Evolutionary conservation across 2,329 filamentous ascomycete genomes (phyloP).

Genomic region (Xylaria sp.): DNA sequence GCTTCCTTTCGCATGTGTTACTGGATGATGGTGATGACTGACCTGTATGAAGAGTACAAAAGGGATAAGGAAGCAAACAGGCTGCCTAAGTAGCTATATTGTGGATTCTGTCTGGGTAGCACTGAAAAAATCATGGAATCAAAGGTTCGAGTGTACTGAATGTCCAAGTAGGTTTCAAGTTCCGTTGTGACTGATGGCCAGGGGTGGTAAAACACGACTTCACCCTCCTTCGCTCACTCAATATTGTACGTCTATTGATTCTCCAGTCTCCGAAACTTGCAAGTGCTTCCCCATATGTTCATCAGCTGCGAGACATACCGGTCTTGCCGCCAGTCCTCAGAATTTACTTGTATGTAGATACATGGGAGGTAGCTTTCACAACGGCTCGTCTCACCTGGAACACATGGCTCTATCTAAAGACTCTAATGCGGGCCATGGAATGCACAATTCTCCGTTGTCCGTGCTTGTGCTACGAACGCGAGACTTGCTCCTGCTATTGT

Average conservation of each 20-base stretch:
- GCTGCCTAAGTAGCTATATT: neutral
- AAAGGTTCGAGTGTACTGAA: neutral
- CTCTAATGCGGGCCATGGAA: constrained; percentile 42
- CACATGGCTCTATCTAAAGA: constrained; percentile 48
- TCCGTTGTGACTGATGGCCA: neutral
- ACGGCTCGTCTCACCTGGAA: constrained; percentile 45
- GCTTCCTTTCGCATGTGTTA: neutral
- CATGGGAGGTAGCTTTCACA: constrained; percentile 12
- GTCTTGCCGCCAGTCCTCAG: constrained; percentile 6
- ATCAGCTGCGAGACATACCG: neutral
- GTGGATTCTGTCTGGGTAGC: neutral
- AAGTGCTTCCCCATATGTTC: neutral
- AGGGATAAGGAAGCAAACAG: constrained; percentile 5
- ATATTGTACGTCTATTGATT: neutral
- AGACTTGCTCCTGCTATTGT: neutral
- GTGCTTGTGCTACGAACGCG: constrained; percentile 48
- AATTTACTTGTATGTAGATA: constrained; percentile 10
- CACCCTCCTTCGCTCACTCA: neutral
- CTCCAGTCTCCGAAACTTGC: neutral
- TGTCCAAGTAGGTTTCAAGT: neutral
- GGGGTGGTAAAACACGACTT: neutral
- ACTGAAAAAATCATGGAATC: neutral
- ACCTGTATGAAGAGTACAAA: constrained; percentile 2
- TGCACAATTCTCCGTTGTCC: constrained; percentile 48
- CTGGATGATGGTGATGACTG: neutral